Evolutionary conservation across 805 yeast species (phyloP).

Genomic region (Ogataea chonburiensis): DNA sequence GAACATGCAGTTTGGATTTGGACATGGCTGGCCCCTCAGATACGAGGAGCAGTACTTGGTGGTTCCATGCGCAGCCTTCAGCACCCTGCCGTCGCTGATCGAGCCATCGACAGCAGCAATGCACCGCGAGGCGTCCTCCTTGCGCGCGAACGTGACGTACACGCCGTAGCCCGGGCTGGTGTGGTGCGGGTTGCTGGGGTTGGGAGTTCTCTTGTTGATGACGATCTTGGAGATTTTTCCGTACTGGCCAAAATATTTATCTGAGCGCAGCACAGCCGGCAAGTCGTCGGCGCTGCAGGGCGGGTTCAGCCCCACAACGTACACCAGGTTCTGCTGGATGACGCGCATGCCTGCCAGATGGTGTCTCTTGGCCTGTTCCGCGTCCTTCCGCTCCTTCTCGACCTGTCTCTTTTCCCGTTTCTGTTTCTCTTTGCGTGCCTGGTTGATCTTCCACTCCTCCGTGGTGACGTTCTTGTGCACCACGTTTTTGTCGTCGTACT

Average conservation of each 20-base stretch:
- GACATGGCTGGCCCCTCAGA: slow-evolving; percentile 92
- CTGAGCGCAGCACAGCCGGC: slow-evolving; percentile 78
- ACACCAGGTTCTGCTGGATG: slow-evolving; percentile 95
- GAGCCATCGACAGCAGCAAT: slow-evolving; percentile 92
- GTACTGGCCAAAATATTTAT: slow-evolving; percentile 96
- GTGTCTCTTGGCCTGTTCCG: slow-evolving; percentile 78
- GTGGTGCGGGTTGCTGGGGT: slow-evolving; percentile 35
- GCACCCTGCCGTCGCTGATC: slow-evolving; percentile 81
- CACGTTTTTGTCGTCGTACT: slow-evolving; percentile 89
- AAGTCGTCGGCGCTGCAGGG: slow-evolving; percentile 83
- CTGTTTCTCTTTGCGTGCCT: slow-evolving; percentile 72
- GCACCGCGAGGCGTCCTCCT: slow-evolving; percentile 94
- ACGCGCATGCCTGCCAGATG: slow-evolving; percentile 96
- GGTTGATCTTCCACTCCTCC: slow-evolving; percentile 85
- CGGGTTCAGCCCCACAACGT: slow-evolving; percentile 93
- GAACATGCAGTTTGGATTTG: slow-evolving; percentile 98
- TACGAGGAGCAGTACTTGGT: slow-evolving; percentile 98
- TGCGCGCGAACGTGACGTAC: slow-evolving; percentile 87
- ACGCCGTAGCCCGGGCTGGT: slow-evolving; percentile 85
- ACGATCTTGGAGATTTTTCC: slow-evolving; percentile 94
- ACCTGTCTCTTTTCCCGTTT: slow-evolving; percentile 80
- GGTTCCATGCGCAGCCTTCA: slow-evolving; percentile 97
- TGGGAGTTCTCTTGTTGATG: slow-evolving; percentile 72
- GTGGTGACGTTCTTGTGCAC: slow-evolving; percentile 80
- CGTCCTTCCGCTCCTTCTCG: slow-evolving; percentile 90